A percentile compares a stretch with the other conserved stretches of the same genome.
These are phyloP conservation scores for Roridomyces roridus DNA, from an alignment of 768 basidiomycete genomes.

Conservation along the genomic window DNA sequence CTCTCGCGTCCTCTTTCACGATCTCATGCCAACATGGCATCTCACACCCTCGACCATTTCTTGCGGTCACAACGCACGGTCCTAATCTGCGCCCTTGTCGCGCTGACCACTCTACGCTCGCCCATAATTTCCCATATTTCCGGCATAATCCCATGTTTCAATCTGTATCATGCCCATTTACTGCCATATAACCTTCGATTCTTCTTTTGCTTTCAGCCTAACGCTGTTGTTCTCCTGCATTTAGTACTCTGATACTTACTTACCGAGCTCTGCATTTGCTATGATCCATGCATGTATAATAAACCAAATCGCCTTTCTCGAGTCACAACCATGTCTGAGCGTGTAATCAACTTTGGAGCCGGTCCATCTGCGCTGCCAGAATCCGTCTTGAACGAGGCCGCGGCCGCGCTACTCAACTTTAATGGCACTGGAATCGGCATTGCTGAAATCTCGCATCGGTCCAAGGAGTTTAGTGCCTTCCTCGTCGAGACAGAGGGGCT, in stretches of 20 bases:
- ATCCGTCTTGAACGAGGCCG: conserved; percentile 84
- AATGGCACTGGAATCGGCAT: conserved; percentile 91
- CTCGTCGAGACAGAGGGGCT: conserved; percentile 65
- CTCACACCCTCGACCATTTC: too few relatives aligned
- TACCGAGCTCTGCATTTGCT: conserved; percentile 12
- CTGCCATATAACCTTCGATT: conserved; percentile 15
- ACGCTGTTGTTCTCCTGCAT: conserved; percentile 24
- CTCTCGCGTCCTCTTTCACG: conserved; percentile 56
- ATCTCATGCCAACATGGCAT: conserved; percentile 74
- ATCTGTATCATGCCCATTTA: conserved; percentile 18
- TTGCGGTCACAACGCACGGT: conserved; percentile 36
- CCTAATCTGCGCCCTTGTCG: conserved; percentile 33
- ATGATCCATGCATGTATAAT: conserved; percentile 21
- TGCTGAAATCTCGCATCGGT: conserved; percentile 95
- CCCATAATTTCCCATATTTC: conserved; percentile 26
- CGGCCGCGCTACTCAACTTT: conserved; percentile 89
- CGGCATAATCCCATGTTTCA: conserved; percentile 15
- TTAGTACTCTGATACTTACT: conserved; percentile 1
- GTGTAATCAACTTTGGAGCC: conserved; percentile 90
- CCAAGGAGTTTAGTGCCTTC: conserved; percentile 83
- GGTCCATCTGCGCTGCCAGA: conserved; percentile 93
- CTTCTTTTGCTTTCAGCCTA: conserved; percentile 25
- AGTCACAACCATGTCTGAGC: conserved; percentile 46
- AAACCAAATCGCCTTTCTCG: too few relatives aligned
- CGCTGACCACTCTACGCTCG: conserved; percentile 31